Evolutionary conservation across 257 asterid genomes (phyloP).

Genomic region (Nicotiana attenuata): DNA sequence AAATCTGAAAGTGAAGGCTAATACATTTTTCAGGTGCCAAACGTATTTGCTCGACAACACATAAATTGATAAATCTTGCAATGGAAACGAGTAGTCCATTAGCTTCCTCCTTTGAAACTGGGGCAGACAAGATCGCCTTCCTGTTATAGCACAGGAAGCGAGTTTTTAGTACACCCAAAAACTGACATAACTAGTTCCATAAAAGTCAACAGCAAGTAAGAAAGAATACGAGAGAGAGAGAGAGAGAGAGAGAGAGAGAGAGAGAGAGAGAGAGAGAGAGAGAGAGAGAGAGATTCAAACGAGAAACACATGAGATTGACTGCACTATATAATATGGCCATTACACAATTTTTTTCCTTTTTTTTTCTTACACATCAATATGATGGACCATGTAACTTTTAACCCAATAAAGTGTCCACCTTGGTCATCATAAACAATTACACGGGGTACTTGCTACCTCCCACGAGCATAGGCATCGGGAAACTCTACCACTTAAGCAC

Average conservation of each 20-base stretch:
- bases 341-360: background rate
- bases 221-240: background rate
- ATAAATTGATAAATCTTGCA: conserved; percentile 59
- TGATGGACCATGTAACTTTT: background rate
- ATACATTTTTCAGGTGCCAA: conserved; percentile 86
- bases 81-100: conserved; percentile 43
- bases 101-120: conserved; percentile 50
- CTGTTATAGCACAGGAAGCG: conserved; percentile 24
- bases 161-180: background rate
- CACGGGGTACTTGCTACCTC: too few relatives aligned
- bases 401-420: background rate
- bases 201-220: background rate
- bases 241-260: background rate
- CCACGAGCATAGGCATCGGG: too few relatives aligned
- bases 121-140: conserved; percentile 57
- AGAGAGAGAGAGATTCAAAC: background rate
- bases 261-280: background rate
- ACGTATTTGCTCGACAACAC: conserved; percentile 63
- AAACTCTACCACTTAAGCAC: too few relatives aligned
- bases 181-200: background rate
- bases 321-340: background rate
- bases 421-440: background rate
- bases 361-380: background rate
- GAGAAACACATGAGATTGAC: background rate
- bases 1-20: background rate